Conservation (phyloP, 2,329 filamentous ascomycete genomes). For the Seiridium cupressi region DNA sequence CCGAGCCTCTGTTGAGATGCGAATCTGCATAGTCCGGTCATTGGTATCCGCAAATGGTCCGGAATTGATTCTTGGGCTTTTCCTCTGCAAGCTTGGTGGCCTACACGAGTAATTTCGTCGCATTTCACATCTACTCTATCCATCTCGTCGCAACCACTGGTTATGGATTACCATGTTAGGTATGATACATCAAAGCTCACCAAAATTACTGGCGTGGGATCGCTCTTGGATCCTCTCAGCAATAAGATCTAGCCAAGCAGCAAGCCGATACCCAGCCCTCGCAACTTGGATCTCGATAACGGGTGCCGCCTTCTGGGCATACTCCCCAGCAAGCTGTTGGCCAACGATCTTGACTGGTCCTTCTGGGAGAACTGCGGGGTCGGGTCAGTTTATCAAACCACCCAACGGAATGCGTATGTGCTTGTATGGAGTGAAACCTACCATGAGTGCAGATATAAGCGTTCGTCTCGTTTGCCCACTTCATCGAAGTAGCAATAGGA, state of each 20-base stretch:
- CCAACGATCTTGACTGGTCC: conserved; percentile 56
- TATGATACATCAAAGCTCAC: conserved; percentile 27
- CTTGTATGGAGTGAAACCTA: conserved; percentile 28
- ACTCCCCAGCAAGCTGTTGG: conserved; percentile 60
- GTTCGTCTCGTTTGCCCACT: conserved; percentile 65
- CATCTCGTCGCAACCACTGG: too few species aligned
- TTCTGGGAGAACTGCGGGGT: conserved; percentile 54
- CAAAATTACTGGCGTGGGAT: conserved; percentile 12
- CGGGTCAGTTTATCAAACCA: not conserved
- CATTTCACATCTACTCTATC: not conserved
- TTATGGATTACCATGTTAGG: not conserved
- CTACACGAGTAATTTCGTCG: not conserved
- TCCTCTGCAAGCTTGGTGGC: not conserved
- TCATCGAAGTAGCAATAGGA: conserved; percentile 53
- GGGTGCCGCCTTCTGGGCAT: conserved; percentile 62
- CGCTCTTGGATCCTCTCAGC: conserved; percentile 33
- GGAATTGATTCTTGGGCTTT: too few species aligned
- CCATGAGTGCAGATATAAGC: conserved; percentile 60
- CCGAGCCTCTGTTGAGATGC: too few species aligned
- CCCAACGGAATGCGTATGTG: not conserved
- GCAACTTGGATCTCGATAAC: conserved; percentile 67
- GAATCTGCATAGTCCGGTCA: too few species aligned
- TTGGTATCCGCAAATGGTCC: too few species aligned
- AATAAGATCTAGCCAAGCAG: conserved; percentile 65
- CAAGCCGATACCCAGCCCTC: conserved; percentile 67